Percentiles rank a stretch among this genome's conserved stretches.
Evolutionary conservation across 768 basidiomycete genomes (phyloP).

Genomic region (Lanmaoa pseudosensibilis): DNA sequence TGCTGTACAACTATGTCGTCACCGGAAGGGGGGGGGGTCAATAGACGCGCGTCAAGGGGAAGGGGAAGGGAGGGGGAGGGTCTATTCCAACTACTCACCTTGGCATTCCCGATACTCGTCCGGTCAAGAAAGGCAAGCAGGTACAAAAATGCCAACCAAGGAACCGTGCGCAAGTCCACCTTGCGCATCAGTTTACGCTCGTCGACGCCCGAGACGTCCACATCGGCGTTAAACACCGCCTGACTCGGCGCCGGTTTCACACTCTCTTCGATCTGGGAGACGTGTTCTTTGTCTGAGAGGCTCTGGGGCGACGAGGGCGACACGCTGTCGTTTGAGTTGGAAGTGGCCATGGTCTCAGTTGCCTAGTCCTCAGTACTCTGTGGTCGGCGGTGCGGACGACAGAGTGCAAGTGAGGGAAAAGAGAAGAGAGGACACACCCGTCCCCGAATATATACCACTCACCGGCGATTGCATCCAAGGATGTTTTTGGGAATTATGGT

Average conservation of each 20-base stretch:
- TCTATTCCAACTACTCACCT: slow-evolving; percentile 1
- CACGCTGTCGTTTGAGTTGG: not conserved
- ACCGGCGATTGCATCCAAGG: not conserved
- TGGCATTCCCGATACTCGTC: slow-evolving; percentile 51
- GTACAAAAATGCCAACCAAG: slow-evolving; percentile 76
- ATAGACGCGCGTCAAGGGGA: not conserved
- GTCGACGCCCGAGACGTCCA: slow-evolving; percentile 62
- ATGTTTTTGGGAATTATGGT: not conserved
- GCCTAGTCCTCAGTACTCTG: too few species aligned
- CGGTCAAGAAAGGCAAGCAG: slow-evolving; percentile 70
- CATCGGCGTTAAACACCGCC: slow-evolving; percentile 39
- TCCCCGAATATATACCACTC: not conserved
- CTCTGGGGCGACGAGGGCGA: not conserved
- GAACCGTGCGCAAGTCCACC: slow-evolving; percentile 63
- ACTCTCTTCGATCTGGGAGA: not conserved
- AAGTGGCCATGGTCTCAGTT: not conserved
- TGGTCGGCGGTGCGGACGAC: not conserved
- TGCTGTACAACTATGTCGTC: slow-evolving; percentile 54
- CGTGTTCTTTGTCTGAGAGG: slow-evolving; percentile 6
- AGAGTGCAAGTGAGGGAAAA: not conserved
- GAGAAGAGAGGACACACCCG: not conserved
- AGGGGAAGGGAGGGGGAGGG: too few species aligned
- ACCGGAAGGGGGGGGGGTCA: not conserved
- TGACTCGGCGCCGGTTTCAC: not conserved
- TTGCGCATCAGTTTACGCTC: slow-evolving; percentile 71